Conservation (phyloP, 768 basidiomycete species). For the Trichaptum fuscoviolaceum region DNA sequence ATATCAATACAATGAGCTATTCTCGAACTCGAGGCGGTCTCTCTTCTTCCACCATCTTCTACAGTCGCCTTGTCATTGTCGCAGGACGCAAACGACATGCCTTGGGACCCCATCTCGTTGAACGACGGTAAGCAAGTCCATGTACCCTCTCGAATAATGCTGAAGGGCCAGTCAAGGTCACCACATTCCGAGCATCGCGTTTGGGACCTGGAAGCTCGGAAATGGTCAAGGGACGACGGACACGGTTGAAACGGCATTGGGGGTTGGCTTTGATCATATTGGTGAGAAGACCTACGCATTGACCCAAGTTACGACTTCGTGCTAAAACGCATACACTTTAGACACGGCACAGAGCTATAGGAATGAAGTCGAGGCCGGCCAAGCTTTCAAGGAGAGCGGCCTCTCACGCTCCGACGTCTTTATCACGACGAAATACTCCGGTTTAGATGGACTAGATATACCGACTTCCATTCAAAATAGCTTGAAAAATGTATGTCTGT, state of each 20-base stretch:
- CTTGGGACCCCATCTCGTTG: conserved; percentile 53
- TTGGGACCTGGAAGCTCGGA: conserved; percentile 63
- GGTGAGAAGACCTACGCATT: conserved; percentile 32
- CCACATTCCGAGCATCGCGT: conserved; percentile 45
- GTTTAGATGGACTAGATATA: conserved; percentile 43
- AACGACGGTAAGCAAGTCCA: conserved; percentile 46
- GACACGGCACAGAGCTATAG: conserved; percentile 58
- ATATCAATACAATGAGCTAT: neutral
- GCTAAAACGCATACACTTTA: conserved; percentile 16
- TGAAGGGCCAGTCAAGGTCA: neutral
- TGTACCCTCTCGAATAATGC: neutral
- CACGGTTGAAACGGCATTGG: conserved; percentile 58
- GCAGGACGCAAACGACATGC: conserved; percentile 31
- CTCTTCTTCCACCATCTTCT: neutral
- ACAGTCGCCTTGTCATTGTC: neutral
- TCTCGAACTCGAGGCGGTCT: neutral
- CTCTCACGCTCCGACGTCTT: conserved; percentile 50
- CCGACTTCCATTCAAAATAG: conserved; percentile 52
- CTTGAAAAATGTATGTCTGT: conserved; percentile 43
- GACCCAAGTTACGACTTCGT: neutral
- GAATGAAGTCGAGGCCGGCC: conserved; percentile 57
- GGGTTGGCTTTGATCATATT: conserved; percentile 56
- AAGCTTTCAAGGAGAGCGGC: conserved; percentile 50
- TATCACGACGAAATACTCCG: conserved; percentile 65
- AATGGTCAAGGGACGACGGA: conserved; percentile 47